Conservation (phyloP, 192 early-diverging fungal genomes). For the Coemansia sp. region DNA sequence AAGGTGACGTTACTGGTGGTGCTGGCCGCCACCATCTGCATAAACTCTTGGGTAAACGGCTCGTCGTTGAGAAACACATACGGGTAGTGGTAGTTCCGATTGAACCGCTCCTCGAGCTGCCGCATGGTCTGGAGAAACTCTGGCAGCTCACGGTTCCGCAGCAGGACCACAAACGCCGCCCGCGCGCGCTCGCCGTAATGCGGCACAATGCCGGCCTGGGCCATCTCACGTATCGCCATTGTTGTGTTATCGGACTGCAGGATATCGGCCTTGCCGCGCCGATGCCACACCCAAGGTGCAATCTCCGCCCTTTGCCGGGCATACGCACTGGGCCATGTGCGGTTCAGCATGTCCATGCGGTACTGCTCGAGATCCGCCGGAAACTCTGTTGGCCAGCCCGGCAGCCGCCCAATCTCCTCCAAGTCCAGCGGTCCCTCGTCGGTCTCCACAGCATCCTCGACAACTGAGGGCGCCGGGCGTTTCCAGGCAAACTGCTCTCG, state of each 20-base stretch:
- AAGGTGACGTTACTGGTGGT: constrained; percentile 53
- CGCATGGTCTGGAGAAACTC: constrained; percentile 47
- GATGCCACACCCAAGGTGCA: constrained; percentile 51
- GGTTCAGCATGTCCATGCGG: constrained; percentile 11
- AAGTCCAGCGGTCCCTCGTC: too few relatives aligned
- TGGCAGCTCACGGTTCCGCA: constrained; percentile 53
- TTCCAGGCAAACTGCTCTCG: too few relatives aligned
- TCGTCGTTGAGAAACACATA: constrained; percentile 66
- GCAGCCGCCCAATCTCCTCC: constrained; percentile 24
- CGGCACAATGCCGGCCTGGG: constrained; percentile 8
- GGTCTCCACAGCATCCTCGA: too few relatives aligned
- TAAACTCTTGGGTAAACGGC: constrained; percentile 57
- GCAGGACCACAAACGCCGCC: constrained; percentile 51
- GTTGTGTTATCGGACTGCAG: not conserved
- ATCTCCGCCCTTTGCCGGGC: constrained; percentile 35
- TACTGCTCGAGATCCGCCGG: constrained; percentile 22
- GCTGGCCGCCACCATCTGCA: constrained; percentile 24
- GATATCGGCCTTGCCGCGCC: constrained; percentile 24
- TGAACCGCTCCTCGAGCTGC: constrained; percentile 63
- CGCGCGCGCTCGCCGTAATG: constrained; percentile 1
- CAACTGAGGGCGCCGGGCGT: too few relatives aligned
- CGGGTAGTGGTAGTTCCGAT: constrained; percentile 58
- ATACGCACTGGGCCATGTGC: constrained; percentile 5
- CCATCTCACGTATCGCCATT: constrained; percentile 12
- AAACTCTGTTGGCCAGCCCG: constrained; percentile 37